phyloP scores from a whole-genome alignment of 345 rosid species.

The Abelmoschus esculentus region DNA sequence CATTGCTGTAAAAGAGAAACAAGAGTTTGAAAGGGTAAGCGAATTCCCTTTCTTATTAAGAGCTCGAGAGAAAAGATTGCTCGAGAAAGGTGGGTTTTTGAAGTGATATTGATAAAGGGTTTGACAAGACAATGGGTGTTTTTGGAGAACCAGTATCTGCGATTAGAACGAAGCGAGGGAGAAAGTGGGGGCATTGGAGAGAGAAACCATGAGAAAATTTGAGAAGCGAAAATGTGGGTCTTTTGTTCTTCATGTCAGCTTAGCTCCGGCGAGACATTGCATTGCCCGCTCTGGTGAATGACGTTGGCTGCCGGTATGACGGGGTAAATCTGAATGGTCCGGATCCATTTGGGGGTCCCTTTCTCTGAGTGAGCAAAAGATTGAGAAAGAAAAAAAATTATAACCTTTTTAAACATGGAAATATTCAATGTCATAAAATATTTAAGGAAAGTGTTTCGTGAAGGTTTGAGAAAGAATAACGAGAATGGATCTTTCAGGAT shows the following conservation, averaged over 20 bases:
- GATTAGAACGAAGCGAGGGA: constrained; percentile 19
- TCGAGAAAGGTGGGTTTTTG: constrained; percentile 31
- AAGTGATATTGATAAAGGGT: constrained; percentile 30
- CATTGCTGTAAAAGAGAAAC: constrained; percentile 39
- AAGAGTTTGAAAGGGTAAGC: constrained; percentile 41
- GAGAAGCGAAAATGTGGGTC: neutral
- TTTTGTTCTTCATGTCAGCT: constrained; percentile 8
- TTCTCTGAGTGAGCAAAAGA: neutral
- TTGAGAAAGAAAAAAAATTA: too few species aligned
- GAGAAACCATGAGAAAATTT: constrained; percentile 26
- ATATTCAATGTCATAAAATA: too few species aligned
- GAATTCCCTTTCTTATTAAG: constrained; percentile 43
- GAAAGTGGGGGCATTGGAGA: constrained; percentile 37
- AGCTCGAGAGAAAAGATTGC: constrained; percentile 49
- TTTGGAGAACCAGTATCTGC: constrained; percentile 17
- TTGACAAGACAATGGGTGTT: constrained; percentile 25
- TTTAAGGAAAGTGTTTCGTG: too few species aligned
- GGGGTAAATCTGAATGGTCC: neutral
- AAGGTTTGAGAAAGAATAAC: too few species aligned
- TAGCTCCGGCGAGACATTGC: constrained; percentile 22
- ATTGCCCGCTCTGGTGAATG: constrained; percentile 6
- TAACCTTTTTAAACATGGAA: too few species aligned
- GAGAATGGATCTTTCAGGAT: too few species aligned
- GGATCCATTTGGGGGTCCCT: neutral
- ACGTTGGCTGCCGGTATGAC: neutral